These are phyloP conservation scores for Calonectria leucothoes DNA, from an alignment of 2,329 filamentous ascomycete genomes.

Conservation along the genomic window DNA sequence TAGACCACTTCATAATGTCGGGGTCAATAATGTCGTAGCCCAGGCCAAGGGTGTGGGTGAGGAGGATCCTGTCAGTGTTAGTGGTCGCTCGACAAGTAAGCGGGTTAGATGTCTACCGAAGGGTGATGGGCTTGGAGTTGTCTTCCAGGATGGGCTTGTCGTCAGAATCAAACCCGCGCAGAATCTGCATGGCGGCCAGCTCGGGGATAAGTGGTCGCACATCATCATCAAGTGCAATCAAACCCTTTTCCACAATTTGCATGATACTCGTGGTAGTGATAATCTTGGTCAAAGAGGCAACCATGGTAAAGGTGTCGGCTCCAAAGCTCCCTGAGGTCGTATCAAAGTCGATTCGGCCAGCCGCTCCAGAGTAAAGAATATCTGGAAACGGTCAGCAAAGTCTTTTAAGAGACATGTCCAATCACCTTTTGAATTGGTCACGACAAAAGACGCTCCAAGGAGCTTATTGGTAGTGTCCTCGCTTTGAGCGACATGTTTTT, in stretches of 20 bases:
- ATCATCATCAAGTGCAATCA: constrained; percentile 51
- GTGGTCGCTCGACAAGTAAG: not conserved
- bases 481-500: constrained; percentile 42
- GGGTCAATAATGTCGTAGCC: constrained; percentile 56
- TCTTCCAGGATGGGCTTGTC: constrained; percentile 51
- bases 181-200: constrained; percentile 48
- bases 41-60: constrained; percentile 63
- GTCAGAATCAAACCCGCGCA: constrained; percentile 50
- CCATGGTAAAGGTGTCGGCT: constrained; percentile 48
- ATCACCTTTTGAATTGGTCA: constrained; percentile 47
- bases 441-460: constrained; percentile 51
- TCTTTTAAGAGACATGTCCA: not conserved
- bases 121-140: constrained; percentile 51
- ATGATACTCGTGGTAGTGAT: constrained; percentile 51
- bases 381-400: constrained; percentile 33
- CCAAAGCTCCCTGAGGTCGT: constrained; percentile 44
- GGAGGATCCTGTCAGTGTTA: constrained; percentile 48
- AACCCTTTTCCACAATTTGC: constrained; percentile 52
- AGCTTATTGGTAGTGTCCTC: constrained; percentile 47
- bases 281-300: constrained; percentile 59
- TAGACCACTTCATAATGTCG: constrained; percentile 53
- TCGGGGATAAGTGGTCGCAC: constrained; percentile 48
- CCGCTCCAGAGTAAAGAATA: constrained; percentile 49
- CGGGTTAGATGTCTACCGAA: constrained; percentile 42
- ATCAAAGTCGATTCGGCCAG: constrained; percentile 50